Conservation (phyloP, 768 basidiomycete species). For the Leccinum variicolor region DNA sequence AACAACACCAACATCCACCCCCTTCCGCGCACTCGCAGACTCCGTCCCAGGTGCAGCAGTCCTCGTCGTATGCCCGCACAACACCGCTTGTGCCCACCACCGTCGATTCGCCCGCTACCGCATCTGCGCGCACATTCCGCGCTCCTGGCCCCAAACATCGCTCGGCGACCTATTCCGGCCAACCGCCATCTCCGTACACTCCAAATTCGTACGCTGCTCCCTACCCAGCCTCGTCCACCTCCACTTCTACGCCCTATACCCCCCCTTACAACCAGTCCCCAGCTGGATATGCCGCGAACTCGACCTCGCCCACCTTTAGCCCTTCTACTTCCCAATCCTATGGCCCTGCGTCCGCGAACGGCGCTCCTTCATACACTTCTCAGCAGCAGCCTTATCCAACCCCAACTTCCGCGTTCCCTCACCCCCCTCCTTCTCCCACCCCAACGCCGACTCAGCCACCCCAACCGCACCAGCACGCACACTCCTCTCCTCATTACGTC, state of each 20-base stretch:
- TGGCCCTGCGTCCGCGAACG: conserved; percentile 8
- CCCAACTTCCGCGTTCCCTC: conserved; percentile 28
- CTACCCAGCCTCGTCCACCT: conserved; percentile 17
- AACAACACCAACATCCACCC: background rate
- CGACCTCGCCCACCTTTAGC: conserved; percentile 24
- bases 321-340: conserved; percentile 22
- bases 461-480: conserved; percentile 16
- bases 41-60: conserved; percentile 16
- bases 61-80: conserved; percentile 23
- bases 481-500: conserved; percentile 23
- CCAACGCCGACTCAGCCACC: conserved; percentile 28
- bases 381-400: conserved; percentile 18
- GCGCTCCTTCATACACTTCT: conserved; percentile 12
- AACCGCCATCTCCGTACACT: conserved; percentile 20
- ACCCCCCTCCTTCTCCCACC: conserved; percentile 28
- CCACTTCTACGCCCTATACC: conserved; percentile 17
- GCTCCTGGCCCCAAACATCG: conserved; percentile 20
- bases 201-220: conserved; percentile 13
- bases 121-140: conserved; percentile 13
- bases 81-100: conserved; percentile 30
- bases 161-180: conserved; percentile 7
- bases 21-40: conserved; percentile 2
- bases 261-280: conserved; percentile 21
- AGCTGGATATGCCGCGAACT: conserved; percentile 12
- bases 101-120: conserved; percentile 17